Evolutionary conservation across 2,329 filamentous ascomycete genomes (phyloP).

Genomic region (Xylaria multiplex): DNA sequence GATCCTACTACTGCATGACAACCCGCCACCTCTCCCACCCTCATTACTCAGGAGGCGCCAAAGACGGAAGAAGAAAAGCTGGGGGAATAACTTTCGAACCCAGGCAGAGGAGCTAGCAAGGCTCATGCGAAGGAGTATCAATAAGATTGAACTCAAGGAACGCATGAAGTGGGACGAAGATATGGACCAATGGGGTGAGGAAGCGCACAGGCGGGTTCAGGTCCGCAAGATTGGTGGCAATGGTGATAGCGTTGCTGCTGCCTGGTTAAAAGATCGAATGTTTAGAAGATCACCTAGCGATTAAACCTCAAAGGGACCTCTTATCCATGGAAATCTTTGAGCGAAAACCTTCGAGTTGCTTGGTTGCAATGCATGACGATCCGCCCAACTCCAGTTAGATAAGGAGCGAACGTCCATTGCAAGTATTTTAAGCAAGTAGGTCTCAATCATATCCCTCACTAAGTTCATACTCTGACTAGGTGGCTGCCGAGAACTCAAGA

Average conservation of each 20-base stretch:
- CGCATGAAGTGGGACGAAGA: slow-evolving; percentile 56
- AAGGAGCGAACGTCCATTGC: no score
- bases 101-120: slow-evolving; percentile 60
- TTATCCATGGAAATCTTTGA: no score
- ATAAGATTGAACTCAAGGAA: slow-evolving; percentile 58
- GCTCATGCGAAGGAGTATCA: slow-evolving; percentile 61
- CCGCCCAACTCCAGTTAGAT: no score
- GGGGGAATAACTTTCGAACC: slow-evolving; percentile 56
- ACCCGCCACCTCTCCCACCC: slow-evolving; percentile 40
- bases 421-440: not conserved
- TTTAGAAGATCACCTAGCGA: not conserved
- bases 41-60: slow-evolving; percentile 36
- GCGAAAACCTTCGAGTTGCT: no score
- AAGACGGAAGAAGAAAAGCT: slow-evolving; percentile 37
- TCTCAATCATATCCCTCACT: not conserved
- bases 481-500: no score
- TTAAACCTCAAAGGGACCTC: not conserved
- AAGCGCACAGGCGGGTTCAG: slow-evolving; percentile 53
- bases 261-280: slow-evolving; percentile 43
- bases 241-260: slow-evolving; percentile 35
- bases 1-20: slow-evolving; percentile 60
- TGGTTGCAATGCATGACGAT: no score
- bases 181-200: slow-evolving; percentile 48
- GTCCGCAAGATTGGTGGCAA: slow-evolving; percentile 52
- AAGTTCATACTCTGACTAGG: no score